Evolutionary conservation across 257 asterid species (phyloP).

Genomic region (Datura wrightii): DNA sequence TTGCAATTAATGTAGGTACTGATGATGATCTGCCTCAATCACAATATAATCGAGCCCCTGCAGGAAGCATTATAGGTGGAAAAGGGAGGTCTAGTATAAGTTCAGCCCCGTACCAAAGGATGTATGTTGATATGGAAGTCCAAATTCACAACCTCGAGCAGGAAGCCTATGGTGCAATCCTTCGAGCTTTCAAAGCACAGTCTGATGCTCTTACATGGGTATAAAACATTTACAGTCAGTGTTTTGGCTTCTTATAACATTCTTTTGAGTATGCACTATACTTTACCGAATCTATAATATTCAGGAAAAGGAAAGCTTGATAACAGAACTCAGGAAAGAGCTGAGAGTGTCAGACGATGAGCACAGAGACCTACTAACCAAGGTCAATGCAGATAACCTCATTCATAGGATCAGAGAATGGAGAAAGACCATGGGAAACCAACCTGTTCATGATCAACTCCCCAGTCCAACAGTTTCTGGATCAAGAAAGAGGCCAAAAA

Average conservation of each 20-base stretch:
- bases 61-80: slow-evolving; percentile 51
- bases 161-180: slow-evolving; percentile 91
- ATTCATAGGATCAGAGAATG: slow-evolving; percentile 93
- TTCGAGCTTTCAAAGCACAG: slow-evolving; percentile 97
- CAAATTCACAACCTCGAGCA: slow-evolving; percentile 95
- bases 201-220: slow-evolving; percentile 99
- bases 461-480: slow-evolving; percentile 71
- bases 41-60: slow-evolving; percentile 52
- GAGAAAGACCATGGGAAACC: slow-evolving; percentile 86
- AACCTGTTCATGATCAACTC: slow-evolving; percentile 56
- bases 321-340: slow-evolving; percentile 95
- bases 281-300: slow-evolving; percentile 31
- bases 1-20: slow-evolving; percentile 48
- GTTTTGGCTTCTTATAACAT: neutral
- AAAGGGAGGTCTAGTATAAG: slow-evolving; percentile 58
- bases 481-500: slow-evolving; percentile 71
- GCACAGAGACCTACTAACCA: slow-evolving; percentile 82
- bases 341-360: slow-evolving; percentile 97
- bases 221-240: slow-evolving; percentile 34
- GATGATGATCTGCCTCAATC: slow-evolving; percentile 62
- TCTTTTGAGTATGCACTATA: slow-evolving; percentile 22
- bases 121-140: slow-evolving; percentile 74
- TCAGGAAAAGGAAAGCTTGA: slow-evolving; percentile 96
- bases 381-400: slow-evolving; percentile 87
- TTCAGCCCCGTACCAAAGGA: slow-evolving; percentile 57